Percentiles rank a stretch among this genome's conserved stretches.
Conservation (phyloP, 2,329 filamentous ascomycete genomes). For the Exophiala spinifera region DNA sequence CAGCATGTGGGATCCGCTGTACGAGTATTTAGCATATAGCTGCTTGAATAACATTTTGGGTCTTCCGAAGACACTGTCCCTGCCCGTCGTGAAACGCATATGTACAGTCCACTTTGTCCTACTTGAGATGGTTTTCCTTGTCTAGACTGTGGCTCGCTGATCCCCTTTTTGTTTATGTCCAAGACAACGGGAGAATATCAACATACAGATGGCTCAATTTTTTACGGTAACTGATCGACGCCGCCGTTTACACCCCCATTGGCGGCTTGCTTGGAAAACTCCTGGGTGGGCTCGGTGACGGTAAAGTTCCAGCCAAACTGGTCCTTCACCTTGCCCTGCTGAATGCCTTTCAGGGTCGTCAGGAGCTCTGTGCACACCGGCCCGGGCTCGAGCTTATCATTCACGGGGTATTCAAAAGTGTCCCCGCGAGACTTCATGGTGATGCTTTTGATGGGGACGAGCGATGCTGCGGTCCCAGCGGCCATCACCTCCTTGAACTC, state of each 20-base stretch:
- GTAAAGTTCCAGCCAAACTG: conserved; percentile 66
- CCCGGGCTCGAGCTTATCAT: conserved; percentile 60
- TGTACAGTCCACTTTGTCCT: neutral
- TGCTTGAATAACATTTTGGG: neutral
- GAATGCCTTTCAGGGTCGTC: conserved; percentile 75
- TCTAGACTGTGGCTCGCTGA: neutral
- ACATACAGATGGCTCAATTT: no score
- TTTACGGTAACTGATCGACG: conserved; percentile 20
- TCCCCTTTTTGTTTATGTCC: neutral
- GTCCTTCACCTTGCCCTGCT: conserved; percentile 76
- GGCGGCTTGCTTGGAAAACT: conserved; percentile 13
- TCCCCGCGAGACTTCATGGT: conserved; percentile 62
- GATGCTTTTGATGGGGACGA: conserved; percentile 90
- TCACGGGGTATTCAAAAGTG: conserved; percentile 53
- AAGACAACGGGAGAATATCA: no score
- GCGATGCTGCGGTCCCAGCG: conserved; percentile 82
- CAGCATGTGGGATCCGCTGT: neutral
- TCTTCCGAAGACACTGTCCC: neutral
- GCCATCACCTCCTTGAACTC: conserved; percentile 79
- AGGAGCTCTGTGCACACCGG: conserved; percentile 70
- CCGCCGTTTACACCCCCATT: conserved; percentile 18
- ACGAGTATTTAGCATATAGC: neutral
- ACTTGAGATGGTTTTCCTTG: neutral
- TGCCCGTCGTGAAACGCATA: neutral
- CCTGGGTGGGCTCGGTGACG: conserved; percentile 33